Percentiles rank a stretch among this genome's conserved stretches.
Evolutionary conservation across 1,139 yeast genomes (phyloP).

Genomic region (Geotrichum australiense): DNA sequence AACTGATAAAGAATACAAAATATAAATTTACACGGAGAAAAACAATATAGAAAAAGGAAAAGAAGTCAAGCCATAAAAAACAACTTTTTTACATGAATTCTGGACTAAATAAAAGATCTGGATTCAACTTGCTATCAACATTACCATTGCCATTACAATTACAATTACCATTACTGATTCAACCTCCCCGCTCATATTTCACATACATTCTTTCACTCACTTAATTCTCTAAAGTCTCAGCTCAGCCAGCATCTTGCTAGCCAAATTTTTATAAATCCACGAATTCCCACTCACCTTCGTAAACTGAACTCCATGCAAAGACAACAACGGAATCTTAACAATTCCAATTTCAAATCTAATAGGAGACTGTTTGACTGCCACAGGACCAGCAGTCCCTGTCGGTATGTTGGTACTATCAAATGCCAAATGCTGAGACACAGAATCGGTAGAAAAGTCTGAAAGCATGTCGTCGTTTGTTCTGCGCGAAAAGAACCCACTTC

Average conservation of each 20-base stretch:
- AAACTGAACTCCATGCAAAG: constrained; percentile 90
- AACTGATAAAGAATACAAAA: too few species aligned
- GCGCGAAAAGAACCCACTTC: constrained; percentile 28
- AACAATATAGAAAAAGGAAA: too few species aligned
- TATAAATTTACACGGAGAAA: too few species aligned
- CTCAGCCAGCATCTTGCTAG: constrained; percentile 75
- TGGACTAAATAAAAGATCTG: too few species aligned
- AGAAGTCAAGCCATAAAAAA: too few species aligned
- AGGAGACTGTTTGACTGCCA: constrained; percentile 39
- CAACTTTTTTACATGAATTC: too few species aligned
- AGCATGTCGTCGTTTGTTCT: constrained; percentile 23
- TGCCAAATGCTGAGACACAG: constrained; percentile 34
- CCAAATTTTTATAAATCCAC: constrained; percentile 93
- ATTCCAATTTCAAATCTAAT: constrained; percentile 86
- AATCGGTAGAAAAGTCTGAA: constrained; percentile 32
- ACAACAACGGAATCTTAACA: constrained; percentile 86
- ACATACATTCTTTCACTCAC: too few species aligned
- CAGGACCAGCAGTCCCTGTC: constrained; percentile 16
- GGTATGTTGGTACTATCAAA: constrained; percentile 43
- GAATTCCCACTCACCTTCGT: constrained; percentile 91
- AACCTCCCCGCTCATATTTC: too few species aligned
- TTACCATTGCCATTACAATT: too few species aligned
- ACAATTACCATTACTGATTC: too few species aligned
- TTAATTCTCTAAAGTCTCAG: constrained; percentile 52
- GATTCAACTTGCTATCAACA: too few species aligned